Evolutionary conservation across 2,329 filamentous ascomycete genomes (phyloP).

Genomic region (Paecilomyces sp.): DNA sequence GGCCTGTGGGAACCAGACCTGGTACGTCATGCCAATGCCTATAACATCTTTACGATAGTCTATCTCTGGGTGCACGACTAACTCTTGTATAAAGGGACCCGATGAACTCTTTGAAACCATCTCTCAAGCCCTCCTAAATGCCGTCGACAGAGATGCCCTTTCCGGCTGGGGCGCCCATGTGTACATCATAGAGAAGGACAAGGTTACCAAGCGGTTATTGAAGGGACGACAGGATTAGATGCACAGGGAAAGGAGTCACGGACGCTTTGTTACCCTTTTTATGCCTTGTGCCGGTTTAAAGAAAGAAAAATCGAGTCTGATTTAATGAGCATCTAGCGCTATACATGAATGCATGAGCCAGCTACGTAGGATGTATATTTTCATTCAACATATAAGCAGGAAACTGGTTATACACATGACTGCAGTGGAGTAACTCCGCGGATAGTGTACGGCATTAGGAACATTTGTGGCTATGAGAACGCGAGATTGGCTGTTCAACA

Average conservation of each 20-base stretch:
- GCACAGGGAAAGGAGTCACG: not conserved
- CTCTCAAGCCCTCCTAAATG: conserved; percentile 90
- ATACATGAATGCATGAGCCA: not conserved
- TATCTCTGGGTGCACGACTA: conserved; percentile 4
- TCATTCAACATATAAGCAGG: too few species aligned
- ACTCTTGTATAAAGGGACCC: conserved; percentile 53
- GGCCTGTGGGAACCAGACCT: conserved; percentile 95
- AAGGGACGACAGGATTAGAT: conserved; percentile 90
- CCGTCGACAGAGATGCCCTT: conserved; percentile 90
- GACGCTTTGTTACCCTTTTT: not conserved
- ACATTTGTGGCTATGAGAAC: too few species aligned
- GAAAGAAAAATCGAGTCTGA: not conserved
- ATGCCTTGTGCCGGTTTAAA: not conserved
- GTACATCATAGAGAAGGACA: conserved; percentile 99
- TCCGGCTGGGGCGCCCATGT: conserved; percentile 98
- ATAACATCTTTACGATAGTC: not conserved
- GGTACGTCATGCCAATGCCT: conserved; percentile 47
- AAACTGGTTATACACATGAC: too few species aligned
- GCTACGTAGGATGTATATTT: not conserved
- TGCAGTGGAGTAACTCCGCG: too few species aligned
- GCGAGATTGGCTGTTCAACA: too few species aligned
- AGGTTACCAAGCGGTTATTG: conserved; percentile 97
- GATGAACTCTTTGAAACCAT: conserved; percentile 98
- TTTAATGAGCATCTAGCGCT: not conserved
- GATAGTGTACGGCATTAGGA: too few species aligned